A percentile compares a stretch with the other conserved stretches of the same genome.
phyloP scores from a whole-genome alignment of 768 basidiomycete genomes.

The Hericium rajendrae region DNA sequence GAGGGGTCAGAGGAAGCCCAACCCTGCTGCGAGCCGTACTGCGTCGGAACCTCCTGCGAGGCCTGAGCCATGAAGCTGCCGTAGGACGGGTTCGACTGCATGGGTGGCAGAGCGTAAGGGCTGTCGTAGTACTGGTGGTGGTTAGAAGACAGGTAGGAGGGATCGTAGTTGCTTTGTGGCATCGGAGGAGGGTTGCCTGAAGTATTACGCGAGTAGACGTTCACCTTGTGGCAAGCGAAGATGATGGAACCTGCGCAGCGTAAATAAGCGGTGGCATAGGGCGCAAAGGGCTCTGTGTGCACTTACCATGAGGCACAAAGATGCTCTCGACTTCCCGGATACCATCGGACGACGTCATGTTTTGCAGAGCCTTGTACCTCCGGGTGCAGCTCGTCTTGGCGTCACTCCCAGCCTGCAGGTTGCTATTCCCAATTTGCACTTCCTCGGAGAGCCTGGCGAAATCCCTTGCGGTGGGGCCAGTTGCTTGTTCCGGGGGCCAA shows the following conservation, averaged over 20 bases:
- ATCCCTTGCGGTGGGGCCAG: slow-evolving; percentile 28
- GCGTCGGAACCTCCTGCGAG: slow-evolving; percentile 8
- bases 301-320: slow-evolving; percentile 81
- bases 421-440: slow-evolving; percentile 46
- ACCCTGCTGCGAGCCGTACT: slow-evolving; percentile 8
- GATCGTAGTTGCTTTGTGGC: slow-evolving; percentile 16
- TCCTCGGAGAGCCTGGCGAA: slow-evolving; percentile 54
- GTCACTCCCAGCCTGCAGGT: slow-evolving; percentile 41
- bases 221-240: slow-evolving; percentile 66
- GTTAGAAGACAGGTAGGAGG: slow-evolving; percentile 17
- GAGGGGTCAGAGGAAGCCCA: slow-evolving; percentile 19
- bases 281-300: slow-evolving; percentile 8
- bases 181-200: slow-evolving; percentile 12
- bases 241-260: slow-evolving; percentile 47
- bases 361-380: slow-evolving; percentile 67
- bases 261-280: slow-evolving; percentile 9
- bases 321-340: slow-evolving; percentile 72
- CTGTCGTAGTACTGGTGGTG: slow-evolving; percentile 20
- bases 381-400: slow-evolving; percentile 85
- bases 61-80: slow-evolving; percentile 9
- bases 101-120: slow-evolving; percentile 20
- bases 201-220: slow-evolving; percentile 23
- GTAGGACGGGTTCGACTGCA: slow-evolving; percentile 15
- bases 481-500: slow-evolving; percentile 61
- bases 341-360: slow-evolving; percentile 40